Percentiles rank a stretch among this genome's conserved stretches.
Conservation (phyloP, 208 protist species). For the Acanthamoeba rhysodes region DNA sequence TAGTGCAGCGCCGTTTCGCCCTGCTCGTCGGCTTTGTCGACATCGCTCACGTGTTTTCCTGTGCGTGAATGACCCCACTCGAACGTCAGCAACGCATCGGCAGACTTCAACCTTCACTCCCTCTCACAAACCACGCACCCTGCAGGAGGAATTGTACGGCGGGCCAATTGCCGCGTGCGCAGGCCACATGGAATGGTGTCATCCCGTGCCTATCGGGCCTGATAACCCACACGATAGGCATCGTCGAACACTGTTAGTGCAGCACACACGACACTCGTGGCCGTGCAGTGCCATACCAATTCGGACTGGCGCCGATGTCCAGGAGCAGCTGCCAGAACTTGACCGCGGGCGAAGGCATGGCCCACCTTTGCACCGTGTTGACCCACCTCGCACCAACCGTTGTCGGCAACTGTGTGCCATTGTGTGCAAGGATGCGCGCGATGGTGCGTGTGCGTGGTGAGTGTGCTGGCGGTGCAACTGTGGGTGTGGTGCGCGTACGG, state of each 20-base stretch:
- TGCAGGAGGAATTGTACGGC: neutral
- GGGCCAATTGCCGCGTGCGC: neutral
- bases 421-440: neutral
- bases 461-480: too few relatives aligned
- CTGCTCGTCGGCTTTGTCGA: neutral
- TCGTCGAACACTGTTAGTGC: too few relatives aligned
- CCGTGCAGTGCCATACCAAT: neutral
- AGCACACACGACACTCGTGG: too few relatives aligned
- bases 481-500: neutral
- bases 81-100: neutral
- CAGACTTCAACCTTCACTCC: too few relatives aligned
- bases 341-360: neutral
- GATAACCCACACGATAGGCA: neutral
- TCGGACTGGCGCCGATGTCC: neutral
- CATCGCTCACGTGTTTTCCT: neutral
- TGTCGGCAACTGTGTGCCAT: neutral
- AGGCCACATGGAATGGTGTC: constrained; percentile 1
- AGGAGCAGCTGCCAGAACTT: constrained; percentile 5
- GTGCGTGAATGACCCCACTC: neutral
- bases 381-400: neutral
- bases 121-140: neutral
- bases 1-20: neutral
- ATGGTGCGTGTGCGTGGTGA: neutral
- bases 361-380: neutral
- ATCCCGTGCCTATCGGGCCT: neutral